Base-by-base conservation (phyloP, 768 basidiomycete genomes). In the Termitomyces sp. region DNA sequence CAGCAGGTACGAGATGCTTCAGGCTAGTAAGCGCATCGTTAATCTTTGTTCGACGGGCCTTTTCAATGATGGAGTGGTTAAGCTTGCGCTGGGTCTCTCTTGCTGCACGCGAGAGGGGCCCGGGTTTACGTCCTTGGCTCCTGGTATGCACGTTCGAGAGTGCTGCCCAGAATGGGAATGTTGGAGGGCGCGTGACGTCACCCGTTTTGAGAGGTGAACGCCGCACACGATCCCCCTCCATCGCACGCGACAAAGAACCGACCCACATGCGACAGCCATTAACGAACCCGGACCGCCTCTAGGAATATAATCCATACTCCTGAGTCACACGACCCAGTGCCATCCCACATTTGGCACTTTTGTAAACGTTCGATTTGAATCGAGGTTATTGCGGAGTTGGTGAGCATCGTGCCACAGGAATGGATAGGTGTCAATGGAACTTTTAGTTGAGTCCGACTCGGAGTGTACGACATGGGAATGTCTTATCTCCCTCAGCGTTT, bases 31-130 rank as follows among this genome's bases (percentile, higher is more conserved):
- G 79, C 0, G 95, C 93, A 52, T 93, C 88, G 68, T 98, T 98
- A 62, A 98, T 98, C 81, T 97, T 97, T 12, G 95, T 96, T 58
- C 95, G 80, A 32, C 95, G 77, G 0, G 95, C 86, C 68, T 95
- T 91, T 75, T 98, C 95, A 69, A 98, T 98, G 61, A 95, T 85
- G 5, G 89, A 92, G 67, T 98, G 95, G 72, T 97, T 97, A 36
- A 93, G 84, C 70, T 95, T 93, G 53, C 95, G 85, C 71, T 93
- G 87, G 2, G 88, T 83, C 72, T 96, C 94, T 47, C 95, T 81
- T 32, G 89, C 89, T 14, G 82, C 82, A 59, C 90, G 87, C 18
- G 89, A 89, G 46, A 90, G 71, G 9, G 83, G 79, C 9, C 86
- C 86, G 0, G 90, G 88, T 66, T 88, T 90, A 51, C 91, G 85